These are phyloP conservation scores for Alternaria triticimaculans DNA, from an alignment of 2,329 filamentous ascomycete species.

Conservation along the genomic window DNA sequence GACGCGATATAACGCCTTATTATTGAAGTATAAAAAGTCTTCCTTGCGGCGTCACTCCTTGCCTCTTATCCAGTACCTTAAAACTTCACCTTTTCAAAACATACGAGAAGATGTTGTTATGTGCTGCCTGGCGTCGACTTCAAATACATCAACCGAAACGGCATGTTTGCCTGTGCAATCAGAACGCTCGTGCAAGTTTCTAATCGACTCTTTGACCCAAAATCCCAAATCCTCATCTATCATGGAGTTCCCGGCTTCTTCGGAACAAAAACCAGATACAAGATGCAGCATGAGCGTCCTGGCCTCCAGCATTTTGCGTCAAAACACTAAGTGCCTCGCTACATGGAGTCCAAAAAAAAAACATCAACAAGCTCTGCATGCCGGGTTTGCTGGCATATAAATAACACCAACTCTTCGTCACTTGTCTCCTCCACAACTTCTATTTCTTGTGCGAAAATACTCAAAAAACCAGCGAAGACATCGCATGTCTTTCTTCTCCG, in stretches of 20 bases:
- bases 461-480: too few species aligned
- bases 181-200: too few species aligned
- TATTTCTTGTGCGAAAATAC: too few species aligned
- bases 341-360: not conserved
- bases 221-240: not conserved
- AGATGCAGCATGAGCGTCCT: not conserved
- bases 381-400: not conserved
- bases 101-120: too few species aligned
- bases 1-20: not conserved
- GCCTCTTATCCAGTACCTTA: not conserved
- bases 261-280: not conserved
- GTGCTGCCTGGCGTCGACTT: not conserved
- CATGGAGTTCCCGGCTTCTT: not conserved
- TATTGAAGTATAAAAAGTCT: not conserved
- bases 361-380: fast-evolving
- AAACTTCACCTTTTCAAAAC: not conserved
- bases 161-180: not conserved
- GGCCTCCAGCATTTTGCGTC: not conserved
- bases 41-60: not conserved
- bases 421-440: not conserved
- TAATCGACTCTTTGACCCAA: not conserved
- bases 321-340: not conserved
- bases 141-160: too few species aligned
- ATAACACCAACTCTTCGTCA: fast-evolving
- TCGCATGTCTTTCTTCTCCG: too few species aligned